Evolutionary conservation across 2,329 filamentous ascomycete genomes (phyloP).

Genomic region (Stagonosporopsis cucurbitacearum): DNA sequence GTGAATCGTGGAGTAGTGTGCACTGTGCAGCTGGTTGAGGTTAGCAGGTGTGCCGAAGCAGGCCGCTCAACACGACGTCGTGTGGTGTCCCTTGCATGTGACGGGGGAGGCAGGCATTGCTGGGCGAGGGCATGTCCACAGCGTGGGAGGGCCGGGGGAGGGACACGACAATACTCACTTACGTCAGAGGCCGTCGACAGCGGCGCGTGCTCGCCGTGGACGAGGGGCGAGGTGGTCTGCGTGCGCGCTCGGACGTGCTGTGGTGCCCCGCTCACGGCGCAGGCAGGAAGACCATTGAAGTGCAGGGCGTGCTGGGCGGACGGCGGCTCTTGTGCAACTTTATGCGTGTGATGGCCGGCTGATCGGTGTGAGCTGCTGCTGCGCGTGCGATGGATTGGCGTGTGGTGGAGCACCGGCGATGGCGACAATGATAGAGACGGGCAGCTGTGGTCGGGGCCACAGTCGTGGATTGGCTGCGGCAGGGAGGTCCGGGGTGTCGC

Average conservation of each 20-base stretch:
- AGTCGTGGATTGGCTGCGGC: not conserved
- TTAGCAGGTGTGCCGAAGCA: conserved; percentile 7
- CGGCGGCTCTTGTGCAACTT: not conserved
- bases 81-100: conserved; percentile 1
- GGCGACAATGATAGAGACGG: not conserved
- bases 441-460: conserved; percentile 2
- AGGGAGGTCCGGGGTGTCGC: not conserved
- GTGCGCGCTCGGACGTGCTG: conserved; percentile 15
- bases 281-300: conserved; percentile 11
- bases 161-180: conserved; percentile 8
- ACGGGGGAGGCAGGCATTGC: not conserved
- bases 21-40: conserved; percentile 10
- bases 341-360: conserved; percentile 6
- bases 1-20: not conserved
- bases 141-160: not conserved
- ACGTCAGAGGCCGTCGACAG: conserved; percentile 14
- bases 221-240: conserved; percentile 1
- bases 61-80: not conserved
- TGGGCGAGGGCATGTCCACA: not conserved
- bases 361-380: conserved; percentile 15
- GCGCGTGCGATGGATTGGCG: not conserved
- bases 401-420: not conserved
- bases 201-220: conserved; percentile 9
- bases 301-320: conserved; percentile 1
- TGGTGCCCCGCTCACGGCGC: conserved; percentile 17